Base-by-base conservation (phyloP, 1,284 basidiomycete species). In the Ceratobasidium sp. region DNA sequence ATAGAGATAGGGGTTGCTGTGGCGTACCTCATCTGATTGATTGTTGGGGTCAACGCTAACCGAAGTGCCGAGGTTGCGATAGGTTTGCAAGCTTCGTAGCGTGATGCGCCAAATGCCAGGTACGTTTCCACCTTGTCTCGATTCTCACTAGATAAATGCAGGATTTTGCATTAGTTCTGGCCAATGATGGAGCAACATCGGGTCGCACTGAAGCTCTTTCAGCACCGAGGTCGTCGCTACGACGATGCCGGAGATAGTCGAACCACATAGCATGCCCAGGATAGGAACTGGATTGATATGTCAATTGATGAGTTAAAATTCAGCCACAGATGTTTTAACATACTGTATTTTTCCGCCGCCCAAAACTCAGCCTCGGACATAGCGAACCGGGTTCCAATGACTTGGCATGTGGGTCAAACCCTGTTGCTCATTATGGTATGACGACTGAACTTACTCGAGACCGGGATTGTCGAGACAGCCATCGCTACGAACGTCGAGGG, bases 221-320 rank as follows among this genome's bases (percentile, higher is more conserved):
- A 90, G 77, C 11, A 89, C 81, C 66, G 84, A 87, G 66, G 83
- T 85, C 2, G 88, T 79, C 0, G 86, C 83, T 0, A 93, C 83
- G 1, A 90, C 85, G 23, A 93, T 84, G 0, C 86, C 85, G 0
- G 87, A 87, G 68, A 93, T 89, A 0, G 90, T 87, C 70, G 84
- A 85, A 2, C 91, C 91, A 58, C 91, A 89, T 1, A 93, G 80
- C 92, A 94, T 93, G n/a, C 92, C 91, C 8, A 93, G 82, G 57
- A 93, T 84, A 8, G 91, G 91, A 69, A 93, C 91, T 93, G 68
- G 25, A 56, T 30, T 19, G 23, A 46, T 33, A 56, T 53, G 27
- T n/a, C 29, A 47, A 9, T 41, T 41, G 39, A 41, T 16, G 52
- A 14, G 49, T 19, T 9, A 47, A 41, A 52, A 69, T 36, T 36